A percentile compares a stretch with the other conserved stretches of the same genome.
phyloP scores from a whole-genome alignment of 768 basidiomycete species.

The Lactifluus pinguis region DNA sequence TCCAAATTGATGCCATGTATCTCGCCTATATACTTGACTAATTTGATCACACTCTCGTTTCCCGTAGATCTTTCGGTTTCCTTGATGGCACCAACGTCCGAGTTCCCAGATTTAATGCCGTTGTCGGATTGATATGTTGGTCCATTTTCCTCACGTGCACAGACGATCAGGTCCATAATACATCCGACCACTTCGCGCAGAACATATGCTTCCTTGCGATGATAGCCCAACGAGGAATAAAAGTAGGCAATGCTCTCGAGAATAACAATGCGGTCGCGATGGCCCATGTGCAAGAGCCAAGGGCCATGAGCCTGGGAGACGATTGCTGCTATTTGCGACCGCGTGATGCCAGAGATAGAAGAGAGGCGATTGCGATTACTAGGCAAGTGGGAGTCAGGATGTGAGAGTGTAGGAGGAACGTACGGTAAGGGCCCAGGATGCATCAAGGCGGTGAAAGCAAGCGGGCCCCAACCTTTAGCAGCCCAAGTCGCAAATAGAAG shows the following conservation, averaged over 20 bases:
- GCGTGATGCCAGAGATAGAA: conserved; percentile 57
- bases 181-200: conserved; percentile 81
- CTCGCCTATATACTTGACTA: conserved; percentile 67
- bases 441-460: conserved; percentile 68
- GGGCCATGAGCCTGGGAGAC: conserved; percentile 78
- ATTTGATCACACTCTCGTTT: conserved; percentile 68
- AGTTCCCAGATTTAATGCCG: conserved; percentile 29
- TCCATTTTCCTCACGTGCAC: conserved; percentile 62
- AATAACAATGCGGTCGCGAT: conserved; percentile 62
- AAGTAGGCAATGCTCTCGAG: conserved; percentile 64
- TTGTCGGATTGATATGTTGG: conserved; percentile 35
- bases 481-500: conserved; percentile 76
- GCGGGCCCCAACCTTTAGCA: conserved; percentile 79
- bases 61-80: conserved; percentile 68
- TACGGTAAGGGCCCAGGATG: conserved; percentile 52
- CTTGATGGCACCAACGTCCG: conserved; percentile 59
- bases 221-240: conserved; percentile 75
- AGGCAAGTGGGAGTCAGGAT: conserved; percentile 31
- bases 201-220: conserved; percentile 80
- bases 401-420: conserved; percentile 49
- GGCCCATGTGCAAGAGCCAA: conserved; percentile 74
- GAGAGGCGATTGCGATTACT: conserved; percentile 54
- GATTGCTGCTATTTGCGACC: conserved; percentile 53
- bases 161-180: conserved; percentile 78
- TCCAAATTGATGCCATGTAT: conserved; percentile 78